phyloP scores from a whole-genome alignment of 495 filamentous ascomycete genomes.

The Penicillium riverlandense region DNA sequence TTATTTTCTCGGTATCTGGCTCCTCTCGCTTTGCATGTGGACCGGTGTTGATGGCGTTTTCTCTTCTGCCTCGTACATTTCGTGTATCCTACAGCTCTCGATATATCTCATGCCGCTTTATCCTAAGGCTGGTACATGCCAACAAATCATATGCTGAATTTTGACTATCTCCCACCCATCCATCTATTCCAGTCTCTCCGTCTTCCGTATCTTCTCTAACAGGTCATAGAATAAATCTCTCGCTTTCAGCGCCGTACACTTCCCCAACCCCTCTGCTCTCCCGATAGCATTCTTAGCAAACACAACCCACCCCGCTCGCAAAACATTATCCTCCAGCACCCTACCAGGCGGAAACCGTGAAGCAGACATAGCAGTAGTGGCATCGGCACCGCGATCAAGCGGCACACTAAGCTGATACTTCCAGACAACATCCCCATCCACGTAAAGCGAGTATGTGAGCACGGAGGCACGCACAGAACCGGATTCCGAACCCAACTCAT shows the following conservation, averaged over 20 bases:
- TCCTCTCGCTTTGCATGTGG: constrained; percentile 21
- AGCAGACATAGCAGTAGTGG: neutral
- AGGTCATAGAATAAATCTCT: constrained; percentile 5
- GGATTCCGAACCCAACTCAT: constrained; percentile 37
- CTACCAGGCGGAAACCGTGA: constrained; percentile 16
- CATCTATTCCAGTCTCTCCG: constrained; percentile 11
- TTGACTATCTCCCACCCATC: too few species aligned
- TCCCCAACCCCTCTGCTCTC: constrained; percentile 10
- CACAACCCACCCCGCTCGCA: constrained; percentile 9
- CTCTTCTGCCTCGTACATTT: constrained; percentile 9
- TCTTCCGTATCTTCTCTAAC: constrained; percentile 3
- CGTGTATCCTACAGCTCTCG: neutral
- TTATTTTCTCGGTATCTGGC: constrained; percentile 1
- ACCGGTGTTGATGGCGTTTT: constrained; percentile 22
- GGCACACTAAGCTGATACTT: constrained; percentile 44
- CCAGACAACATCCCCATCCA: constrained; percentile 76
- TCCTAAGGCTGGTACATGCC: too few species aligned
- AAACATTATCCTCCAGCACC: constrained; percentile 21
- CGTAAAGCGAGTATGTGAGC: constrained; percentile 73
- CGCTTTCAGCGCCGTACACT: neutral
- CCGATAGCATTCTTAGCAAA: constrained; percentile 10
- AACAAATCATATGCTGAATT: too few species aligned
- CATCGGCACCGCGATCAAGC: constrained; percentile 3
- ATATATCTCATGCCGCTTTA: neutral
- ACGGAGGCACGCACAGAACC: constrained; percentile 34